phyloP scores from a whole-genome alignment of 2,329 filamentous ascomycete genomes.

The Phaeophleospora eucalypticola region DNA sequence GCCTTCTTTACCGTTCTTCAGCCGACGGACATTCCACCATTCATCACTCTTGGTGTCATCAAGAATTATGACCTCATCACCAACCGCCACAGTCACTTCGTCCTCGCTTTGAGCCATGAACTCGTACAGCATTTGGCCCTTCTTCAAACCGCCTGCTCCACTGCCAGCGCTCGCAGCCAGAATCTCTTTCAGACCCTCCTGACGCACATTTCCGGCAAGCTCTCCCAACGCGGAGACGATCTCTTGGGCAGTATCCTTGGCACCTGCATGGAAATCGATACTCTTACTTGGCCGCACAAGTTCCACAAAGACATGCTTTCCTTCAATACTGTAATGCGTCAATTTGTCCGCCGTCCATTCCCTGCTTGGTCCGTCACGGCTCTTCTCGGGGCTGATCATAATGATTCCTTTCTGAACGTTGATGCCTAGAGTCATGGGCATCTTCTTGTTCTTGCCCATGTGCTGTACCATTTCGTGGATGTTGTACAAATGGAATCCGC shows the following conservation, averaged over 20 bases:
- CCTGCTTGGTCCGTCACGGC: constrained; percentile 75
- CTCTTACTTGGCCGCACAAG: constrained; percentile 89
- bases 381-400: constrained; percentile 82
- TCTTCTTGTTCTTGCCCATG: constrained; percentile 95
- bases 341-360: constrained; percentile 95
- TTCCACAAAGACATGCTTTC: constrained; percentile 96
- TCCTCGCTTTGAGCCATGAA: constrained; percentile 96
- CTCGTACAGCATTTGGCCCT: constrained; percentile 84
- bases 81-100: constrained; percentile 85
- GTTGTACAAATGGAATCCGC: constrained; percentile 90
- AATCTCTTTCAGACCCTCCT: constrained; percentile 80
- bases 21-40: constrained; percentile 91
- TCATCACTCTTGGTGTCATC: constrained; percentile 92
- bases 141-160: constrained; percentile 61
- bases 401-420: constrained; percentile 85
- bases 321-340: constrained; percentile 96
- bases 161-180: constrained; percentile 71
- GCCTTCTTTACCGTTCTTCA: constrained; percentile 91
- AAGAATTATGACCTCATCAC: constrained; percentile 84
- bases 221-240: constrained; percentile 87
- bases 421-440: constrained; percentile 94
- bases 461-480: constrained; percentile 97
- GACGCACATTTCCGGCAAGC: constrained; percentile 76
- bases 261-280: constrained; percentile 92
- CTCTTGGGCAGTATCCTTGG: constrained; percentile 93